phyloP scores from a whole-genome alignment of 768 basidiomycete species.

The Chalciporus sphaerocephalus region DNA sequence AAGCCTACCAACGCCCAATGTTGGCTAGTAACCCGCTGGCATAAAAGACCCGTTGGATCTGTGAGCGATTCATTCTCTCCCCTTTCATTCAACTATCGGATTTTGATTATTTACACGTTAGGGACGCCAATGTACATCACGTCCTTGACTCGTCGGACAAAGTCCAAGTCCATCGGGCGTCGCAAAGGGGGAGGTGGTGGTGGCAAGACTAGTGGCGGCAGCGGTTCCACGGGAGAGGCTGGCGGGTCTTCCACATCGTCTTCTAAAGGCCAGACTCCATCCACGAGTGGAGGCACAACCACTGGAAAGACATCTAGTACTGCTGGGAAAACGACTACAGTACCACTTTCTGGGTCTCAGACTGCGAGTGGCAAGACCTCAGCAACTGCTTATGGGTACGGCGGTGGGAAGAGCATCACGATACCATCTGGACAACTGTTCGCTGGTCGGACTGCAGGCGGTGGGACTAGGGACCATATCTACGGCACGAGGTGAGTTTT shows the following conservation, averaged over 20 bases:
- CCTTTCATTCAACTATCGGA: neutral
- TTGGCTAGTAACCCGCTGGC: no score
- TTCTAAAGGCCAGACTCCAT: slow-evolving; percentile 1
- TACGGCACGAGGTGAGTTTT: slow-evolving; percentile 41
- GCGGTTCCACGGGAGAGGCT: slow-evolving; percentile 10
- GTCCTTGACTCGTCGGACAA: slow-evolving; percentile 6
- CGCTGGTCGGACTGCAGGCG: slow-evolving; percentile 48
- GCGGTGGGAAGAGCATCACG: slow-evolving; percentile 27
- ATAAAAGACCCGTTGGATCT: neutral
- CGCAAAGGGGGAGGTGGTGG: slow-evolving; percentile 34
- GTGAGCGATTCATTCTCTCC: neutral
- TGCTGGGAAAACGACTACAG: slow-evolving; percentile 9
- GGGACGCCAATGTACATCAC: slow-evolving; percentile 21
- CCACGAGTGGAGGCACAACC: neutral
- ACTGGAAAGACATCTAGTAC: slow-evolving; percentile 4
- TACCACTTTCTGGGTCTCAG: slow-evolving; percentile 18
- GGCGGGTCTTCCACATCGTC: slow-evolving; percentile 9
- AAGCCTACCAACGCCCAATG: no score
- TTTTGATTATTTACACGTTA: no score
- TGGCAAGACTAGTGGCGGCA: slow-evolving; percentile 16
- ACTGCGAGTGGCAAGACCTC: slow-evolving; percentile 22
- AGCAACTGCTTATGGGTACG: slow-evolving; percentile 32
- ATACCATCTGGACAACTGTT: slow-evolving; percentile 46
- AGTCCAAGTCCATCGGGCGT: slow-evolving; percentile 12
- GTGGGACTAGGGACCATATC: slow-evolving; percentile 43